Conservation (phyloP, 306 rosid genomes). For the Medicago lupulina region DNA sequence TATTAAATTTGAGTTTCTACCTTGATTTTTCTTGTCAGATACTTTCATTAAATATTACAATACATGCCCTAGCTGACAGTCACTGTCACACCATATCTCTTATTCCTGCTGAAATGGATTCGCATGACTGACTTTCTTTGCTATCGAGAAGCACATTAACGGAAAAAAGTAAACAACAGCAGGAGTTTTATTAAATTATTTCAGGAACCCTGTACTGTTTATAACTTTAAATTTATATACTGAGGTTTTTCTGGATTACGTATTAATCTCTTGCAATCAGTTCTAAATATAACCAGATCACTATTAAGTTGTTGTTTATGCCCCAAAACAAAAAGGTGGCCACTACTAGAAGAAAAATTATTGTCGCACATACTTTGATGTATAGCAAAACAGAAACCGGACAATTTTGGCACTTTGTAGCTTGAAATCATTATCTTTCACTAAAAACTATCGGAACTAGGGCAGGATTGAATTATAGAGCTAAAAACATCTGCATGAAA, state of each 20-base stretch:
- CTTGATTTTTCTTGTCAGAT: constrained; percentile 15
- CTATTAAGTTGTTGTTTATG: constrained; percentile 5
- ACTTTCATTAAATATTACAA: constrained; percentile 26
- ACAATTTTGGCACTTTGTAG: constrained; percentile 15
- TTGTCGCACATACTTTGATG: background rate
- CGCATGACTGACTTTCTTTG: background rate
- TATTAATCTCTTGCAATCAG: constrained; percentile 2
- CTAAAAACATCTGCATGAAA: background rate
- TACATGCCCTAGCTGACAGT: background rate
- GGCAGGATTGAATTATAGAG: background rate
- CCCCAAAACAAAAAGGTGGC: background rate
- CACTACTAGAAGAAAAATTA: background rate
- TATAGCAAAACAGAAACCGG: constrained; percentile 18
- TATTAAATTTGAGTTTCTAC: background rate
- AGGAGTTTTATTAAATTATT: background rate
- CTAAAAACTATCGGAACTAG: constrained; percentile 7
- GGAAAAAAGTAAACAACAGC: background rate
- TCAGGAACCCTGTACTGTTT: background rate
- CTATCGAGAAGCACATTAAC: background rate
- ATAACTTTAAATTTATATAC: background rate
- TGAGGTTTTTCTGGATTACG: background rate
- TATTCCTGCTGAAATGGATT: background rate
- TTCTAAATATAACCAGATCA: background rate
- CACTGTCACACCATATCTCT: constrained; percentile 9
- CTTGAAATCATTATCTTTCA: constrained; percentile 14